Evolutionary conservation across 2,329 filamentous ascomycete species (phyloP), one percentile per base, ranked within the genome.

Genomic region (Stachybotrys echinatus): DNA sequence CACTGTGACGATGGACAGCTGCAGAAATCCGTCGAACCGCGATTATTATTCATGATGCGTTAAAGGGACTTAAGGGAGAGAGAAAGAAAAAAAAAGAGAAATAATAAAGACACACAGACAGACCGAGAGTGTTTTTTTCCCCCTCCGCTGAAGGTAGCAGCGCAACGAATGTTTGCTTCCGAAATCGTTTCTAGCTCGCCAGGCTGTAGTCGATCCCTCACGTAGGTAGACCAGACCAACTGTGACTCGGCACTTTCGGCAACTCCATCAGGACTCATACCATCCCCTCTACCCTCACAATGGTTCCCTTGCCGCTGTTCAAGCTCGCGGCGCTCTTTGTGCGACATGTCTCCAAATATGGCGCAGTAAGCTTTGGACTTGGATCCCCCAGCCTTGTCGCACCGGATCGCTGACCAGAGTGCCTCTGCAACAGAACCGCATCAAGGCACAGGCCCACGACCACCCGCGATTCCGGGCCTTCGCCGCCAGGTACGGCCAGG

Each of bases 261-360:
- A n/a, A n/a, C n/a, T n/a, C n/a, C n/a, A n/a, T n/a, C n/a, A n/a
- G n/a, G n/a, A n/a, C n/a, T n/a, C n/a, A n/a, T n/a, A n/a, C n/a
- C n/a, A n/a, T n/a, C n/a, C n/a, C n/a, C n/a, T n/a, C n/a, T n/a
- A n/a, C n/a, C n/a, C 31, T 49, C 53, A 52, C 53, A 48, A 86
- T 87, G 83, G 83, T 86, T 42, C 76, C 82, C 50, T 72, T 87
- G 38, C 83, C 83, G 19, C 71, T 87, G 18, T 87, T 87, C 69
- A 87, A 87, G 70, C 79, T 86, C 56, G 83, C 77, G 20, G 67
- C 82, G 50, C 73, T 86, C 44, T 83, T 86, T 56, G 73, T 86
- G 61, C 77, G 81, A 57, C 83, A 86, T 62, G 68, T 86, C 48
- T 86, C 83, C 50, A 86, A 86, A 68, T 86, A 86, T 73, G 83